Evolutionary conservation across 176 grass and related monocot species (phyloP).

Genomic region (Oryza brachyantha): DNA sequence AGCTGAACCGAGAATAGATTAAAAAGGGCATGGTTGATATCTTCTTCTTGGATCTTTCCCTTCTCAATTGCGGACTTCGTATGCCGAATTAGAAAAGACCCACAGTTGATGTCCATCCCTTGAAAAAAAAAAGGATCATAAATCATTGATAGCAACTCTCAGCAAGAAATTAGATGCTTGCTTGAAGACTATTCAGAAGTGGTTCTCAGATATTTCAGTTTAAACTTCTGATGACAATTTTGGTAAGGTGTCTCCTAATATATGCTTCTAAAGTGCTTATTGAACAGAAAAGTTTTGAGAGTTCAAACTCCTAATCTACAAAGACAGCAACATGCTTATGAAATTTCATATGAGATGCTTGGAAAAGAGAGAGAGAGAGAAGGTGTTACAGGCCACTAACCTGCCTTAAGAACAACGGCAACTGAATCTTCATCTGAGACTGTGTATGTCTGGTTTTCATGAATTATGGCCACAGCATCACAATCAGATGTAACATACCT

Average conservation of each 20-base stretch:
- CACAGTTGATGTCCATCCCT: constrained; percentile 99
- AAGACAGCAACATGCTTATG: background rate
- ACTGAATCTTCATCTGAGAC: constrained; percentile 75
- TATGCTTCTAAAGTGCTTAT: background rate
- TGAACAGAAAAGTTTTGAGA: background rate
- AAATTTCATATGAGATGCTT: background rate
- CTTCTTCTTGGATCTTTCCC: constrained; percentile 77
- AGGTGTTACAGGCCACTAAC: constrained; percentile 32
- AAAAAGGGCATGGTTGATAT: constrained; percentile 69
- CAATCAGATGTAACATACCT: constrained; percentile 94
- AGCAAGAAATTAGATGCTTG: background rate
- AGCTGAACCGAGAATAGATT: constrained; percentile 93
- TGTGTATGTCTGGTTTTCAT: constrained; percentile 71
- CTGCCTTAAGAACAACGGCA: constrained; percentile 92
- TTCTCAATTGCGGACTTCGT: constrained; percentile 65
- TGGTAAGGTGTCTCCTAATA: background rate
- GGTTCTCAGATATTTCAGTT: constrained; percentile 3
- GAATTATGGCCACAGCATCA: constrained; percentile 84
- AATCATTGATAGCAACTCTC: background rate
- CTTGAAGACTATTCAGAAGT: background rate
- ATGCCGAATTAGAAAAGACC: constrained; percentile 67
- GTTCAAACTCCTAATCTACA: background rate
- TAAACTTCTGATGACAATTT: background rate
- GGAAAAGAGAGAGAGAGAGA: background rate
- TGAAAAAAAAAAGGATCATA: constrained; percentile 9